Base-by-base conservation (phyloP, 495 filamentous ascomycete genomes). In the Tuber brumale region DNA sequence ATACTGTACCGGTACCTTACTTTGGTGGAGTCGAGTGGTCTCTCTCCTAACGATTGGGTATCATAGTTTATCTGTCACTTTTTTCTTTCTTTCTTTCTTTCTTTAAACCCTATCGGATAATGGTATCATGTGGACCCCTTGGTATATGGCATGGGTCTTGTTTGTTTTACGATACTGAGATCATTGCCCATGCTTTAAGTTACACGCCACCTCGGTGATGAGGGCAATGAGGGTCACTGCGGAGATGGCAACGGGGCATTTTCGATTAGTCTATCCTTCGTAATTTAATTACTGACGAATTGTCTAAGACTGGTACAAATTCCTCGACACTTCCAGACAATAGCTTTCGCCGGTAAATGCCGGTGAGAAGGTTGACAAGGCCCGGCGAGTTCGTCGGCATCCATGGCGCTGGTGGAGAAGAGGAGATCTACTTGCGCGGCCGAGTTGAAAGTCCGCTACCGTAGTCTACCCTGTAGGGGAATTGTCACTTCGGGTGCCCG, bases 311-410 rank as follows among this genome's bases (percentile, higher is more conserved):
- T 39, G 41, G 61, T 72, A 72, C 48, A n/a, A 72, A 31, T 72
- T 57, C 19, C 71, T 72, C 48, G 19, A 46, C 3, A 69, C 71
- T 61, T 71, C 75, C 21, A 9, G 37, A 42, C 44, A n/a, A 4
- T 9, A 41, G 39, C 43, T 46, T 46, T 75, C 66, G 39, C 10
- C 66, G 16, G 35, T 19, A 51, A 75, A 18, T 37, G 66, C 51
- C 23, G 70, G 66, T 31, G 57, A 39, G 69, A 61, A 61, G 31
- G 69, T 43, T 27, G 19, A 35, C 57, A 10, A 61, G 69, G 2
- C 69, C 21, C 37, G 69, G 66, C 74, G 66, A 51, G 44, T 75
- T 70, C 43, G 57, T 76, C 16, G 75, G 74, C 42, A 76, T 74
- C n/a, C 75, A 76, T 31, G 72, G 73, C n/a, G 45, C 70, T 43